These are phyloP conservation scores for Talaromyces albobiverticillius DNA, from an alignment of 2,329 filamentous ascomycete species.

Conservation along the genomic window DNA sequence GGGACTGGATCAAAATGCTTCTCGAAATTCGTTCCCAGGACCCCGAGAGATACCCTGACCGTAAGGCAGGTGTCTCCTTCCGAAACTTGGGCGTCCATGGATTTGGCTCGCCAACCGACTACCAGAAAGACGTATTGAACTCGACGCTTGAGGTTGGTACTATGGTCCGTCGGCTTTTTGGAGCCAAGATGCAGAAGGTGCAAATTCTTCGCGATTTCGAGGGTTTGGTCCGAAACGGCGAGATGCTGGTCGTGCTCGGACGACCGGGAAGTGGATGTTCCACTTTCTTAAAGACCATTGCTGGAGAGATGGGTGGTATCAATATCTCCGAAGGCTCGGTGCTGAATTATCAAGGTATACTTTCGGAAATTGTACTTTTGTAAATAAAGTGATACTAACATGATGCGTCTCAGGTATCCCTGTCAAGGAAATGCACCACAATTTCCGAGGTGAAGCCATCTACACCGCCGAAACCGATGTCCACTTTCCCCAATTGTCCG, in stretches of 20 bases:
- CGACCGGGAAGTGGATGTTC: constrained; percentile 59
- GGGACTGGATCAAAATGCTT: constrained; percentile 45
- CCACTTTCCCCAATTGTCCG: constrained; percentile 74
- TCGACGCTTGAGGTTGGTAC: constrained; percentile 33
- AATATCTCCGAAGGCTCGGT: constrained; percentile 64
- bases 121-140: constrained; percentile 44
- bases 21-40: constrained; percentile 31
- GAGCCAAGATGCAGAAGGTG: constrained; percentile 46
- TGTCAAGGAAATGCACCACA: constrained; percentile 63
- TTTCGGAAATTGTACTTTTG: too few species aligned
- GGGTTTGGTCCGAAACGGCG: constrained; percentile 57
- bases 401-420: constrained; percentile 23
- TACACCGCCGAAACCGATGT: constrained; percentile 84
- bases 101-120: constrained; percentile 41
- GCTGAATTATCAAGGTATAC: constrained; percentile 67
- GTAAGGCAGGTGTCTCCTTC: constrained; percentile 42
- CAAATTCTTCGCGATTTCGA: constrained; percentile 64
- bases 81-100: constrained; percentile 45
- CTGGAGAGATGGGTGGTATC: constrained; percentile 77
- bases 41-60: constrained; percentile 28
- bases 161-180: constrained; percentile 30
- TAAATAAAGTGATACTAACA: too few species aligned
- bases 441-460: constrained; percentile 79
- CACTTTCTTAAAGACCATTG: constrained; percentile 79
- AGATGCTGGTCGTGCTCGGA: constrained; percentile 58